Evolutionary conservation across 169 alveolate species (phyloP).

Genomic region (Plasmodium vivax): DNA sequence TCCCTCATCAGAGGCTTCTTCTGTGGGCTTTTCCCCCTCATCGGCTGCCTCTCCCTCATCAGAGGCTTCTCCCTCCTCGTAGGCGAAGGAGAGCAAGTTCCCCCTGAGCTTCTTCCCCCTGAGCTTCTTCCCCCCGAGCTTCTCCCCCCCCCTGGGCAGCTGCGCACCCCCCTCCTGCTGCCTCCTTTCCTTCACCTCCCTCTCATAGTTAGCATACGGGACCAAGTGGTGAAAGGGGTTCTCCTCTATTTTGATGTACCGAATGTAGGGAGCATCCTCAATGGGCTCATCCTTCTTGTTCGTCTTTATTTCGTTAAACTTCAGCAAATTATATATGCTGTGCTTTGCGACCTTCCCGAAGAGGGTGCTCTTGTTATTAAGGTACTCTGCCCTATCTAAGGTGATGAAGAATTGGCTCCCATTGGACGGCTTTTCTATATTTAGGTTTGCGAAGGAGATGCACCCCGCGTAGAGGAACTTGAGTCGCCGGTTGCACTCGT

Average conservation of each 20-base stretch:
- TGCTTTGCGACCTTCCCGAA: constrained; percentile 92
- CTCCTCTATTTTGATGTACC: constrained; percentile 74
- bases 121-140: constrained; percentile 14
- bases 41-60: not conserved
- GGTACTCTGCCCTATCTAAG: constrained; percentile 89
- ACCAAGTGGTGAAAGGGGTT: constrained; percentile 84
- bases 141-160: not conserved
- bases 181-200: constrained; percentile 3
- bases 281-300: constrained; percentile 79
- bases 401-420: constrained; percentile 93
- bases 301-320: constrained; percentile 79
- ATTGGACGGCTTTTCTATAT: constrained; percentile 77
- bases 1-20: not conserved
- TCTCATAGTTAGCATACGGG: constrained; percentile 59
- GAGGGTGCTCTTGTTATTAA: constrained; percentile 92
- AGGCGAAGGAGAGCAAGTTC: constrained; percentile 77
- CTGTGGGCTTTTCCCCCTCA: no score
- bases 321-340: constrained; percentile 81
- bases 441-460: constrained; percentile 33
- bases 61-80: not conserved
- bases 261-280: constrained; percentile 49
- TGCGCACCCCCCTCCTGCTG: not conserved
- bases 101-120: constrained; percentile 52
- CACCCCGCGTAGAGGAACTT: constrained; percentile 86
- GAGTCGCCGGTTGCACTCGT: constrained; percentile 92